phyloP scores from a whole-genome alignment of 164 flowering plant genomes.

The Vitis amurensis region DNA sequence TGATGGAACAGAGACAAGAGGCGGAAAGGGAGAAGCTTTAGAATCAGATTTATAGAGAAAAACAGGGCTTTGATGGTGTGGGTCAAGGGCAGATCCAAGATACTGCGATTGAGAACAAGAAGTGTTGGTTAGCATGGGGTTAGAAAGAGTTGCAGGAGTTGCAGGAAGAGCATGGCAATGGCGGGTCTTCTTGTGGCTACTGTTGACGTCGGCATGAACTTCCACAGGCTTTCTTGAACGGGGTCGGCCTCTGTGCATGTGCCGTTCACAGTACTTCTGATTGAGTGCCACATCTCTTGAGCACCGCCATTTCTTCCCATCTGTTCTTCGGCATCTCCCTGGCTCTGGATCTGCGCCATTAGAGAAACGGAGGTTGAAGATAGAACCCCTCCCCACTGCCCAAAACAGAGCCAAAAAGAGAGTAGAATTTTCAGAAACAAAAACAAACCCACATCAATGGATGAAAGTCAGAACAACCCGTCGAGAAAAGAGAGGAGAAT shows the following conservation, averaged over 20 bases:
- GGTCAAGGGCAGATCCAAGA: background rate
- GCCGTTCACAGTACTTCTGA: slow-evolving; percentile 48
- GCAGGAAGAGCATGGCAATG: background rate
- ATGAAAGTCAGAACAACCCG: background rate
- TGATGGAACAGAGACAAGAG: slow-evolving; percentile 1
- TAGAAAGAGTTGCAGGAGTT: background rate
- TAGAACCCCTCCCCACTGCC: slow-evolving; percentile 8
- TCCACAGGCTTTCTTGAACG: slow-evolving; percentile 69
- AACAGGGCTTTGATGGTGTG: slow-evolving; percentile 2
- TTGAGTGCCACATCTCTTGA: slow-evolving; percentile 52
- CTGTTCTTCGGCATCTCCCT: slow-evolving; percentile 53
- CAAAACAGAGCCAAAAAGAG: background rate
- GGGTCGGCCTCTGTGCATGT: slow-evolving; percentile 40
- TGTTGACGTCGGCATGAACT: slow-evolving; percentile 16
- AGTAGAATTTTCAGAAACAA: background rate
- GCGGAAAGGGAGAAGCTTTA: slow-evolving; percentile 1
- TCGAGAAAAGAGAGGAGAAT: background rate
- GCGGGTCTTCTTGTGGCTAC: slow-evolving; percentile 12
- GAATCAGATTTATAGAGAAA: background rate
- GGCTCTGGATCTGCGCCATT: slow-evolving; percentile 37
- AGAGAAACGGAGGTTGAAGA: slow-evolving; percentile 17
- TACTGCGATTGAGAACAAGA: slow-evolving; percentile 1
- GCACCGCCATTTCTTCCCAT: slow-evolving; percentile 61
- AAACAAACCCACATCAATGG: background rate
- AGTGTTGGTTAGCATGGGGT: background rate